Base-by-base conservation (phyloP, 345 rosid species). In the Pugionium cornutum region DNA sequence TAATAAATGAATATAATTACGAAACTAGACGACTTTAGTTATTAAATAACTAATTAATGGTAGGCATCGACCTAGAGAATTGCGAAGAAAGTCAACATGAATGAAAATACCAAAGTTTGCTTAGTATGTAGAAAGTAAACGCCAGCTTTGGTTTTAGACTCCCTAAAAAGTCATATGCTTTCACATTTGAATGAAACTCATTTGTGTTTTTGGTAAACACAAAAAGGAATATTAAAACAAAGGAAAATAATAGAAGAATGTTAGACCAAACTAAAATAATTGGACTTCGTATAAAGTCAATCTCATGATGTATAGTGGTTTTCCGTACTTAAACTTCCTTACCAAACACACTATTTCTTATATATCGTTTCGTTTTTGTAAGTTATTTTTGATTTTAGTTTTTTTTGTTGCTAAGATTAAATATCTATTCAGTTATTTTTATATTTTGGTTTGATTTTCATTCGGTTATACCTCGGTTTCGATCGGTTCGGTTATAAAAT, bases 81-180 rank as follows among this genome's bases (percentile, higher is more conserved):
- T 33, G 40, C 39, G 43, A 54, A 40, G 4, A 53, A 58, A 66
- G 72, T 73, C 77, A 73, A 66, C 50, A 51, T 41, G 54, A 62
- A 74, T 74, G 69, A 74, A 54, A 67, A 74, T 74, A 60, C 58
- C 73, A 67, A 73, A 74, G 68, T 47, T 67, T 74, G 73, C 68
- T 74, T 74, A 33, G 28, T 46, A 46, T 48, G 40, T 39, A 47
- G 35, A 67, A 67, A 74, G 77, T 67, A 67, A 74, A 67, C 77
- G 77, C 73, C 73, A 28, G 41, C 73, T 68, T 67, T 61, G 8
- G 68, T 60, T 54, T 5, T 67, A 47, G 53, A 54, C 39, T 1
- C 69, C 64, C 36, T 31, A 33, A 61, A 66, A 67, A 60, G 73
- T 67, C 73, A 48, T 53, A 55, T 27, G 77, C 69, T 61, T 74